Evolutionary conservation across 2,329 filamentous ascomycete species (phyloP).

Genomic region (Xenoacremonium recifei): DNA sequence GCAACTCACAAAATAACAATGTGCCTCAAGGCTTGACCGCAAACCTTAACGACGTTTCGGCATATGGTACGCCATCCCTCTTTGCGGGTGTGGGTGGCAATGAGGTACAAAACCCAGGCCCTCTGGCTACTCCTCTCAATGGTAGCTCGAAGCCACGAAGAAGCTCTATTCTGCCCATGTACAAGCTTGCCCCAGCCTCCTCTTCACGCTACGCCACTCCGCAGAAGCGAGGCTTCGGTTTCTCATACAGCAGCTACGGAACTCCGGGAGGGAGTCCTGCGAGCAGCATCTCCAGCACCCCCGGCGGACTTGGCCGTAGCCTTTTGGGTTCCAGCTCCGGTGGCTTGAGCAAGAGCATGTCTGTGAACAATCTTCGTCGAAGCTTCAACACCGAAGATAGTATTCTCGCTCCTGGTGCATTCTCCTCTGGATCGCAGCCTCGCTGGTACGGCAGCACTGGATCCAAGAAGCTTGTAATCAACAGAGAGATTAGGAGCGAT

Average conservation of each 20-base stretch:
- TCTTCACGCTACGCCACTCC: slow-evolving; percentile 79
- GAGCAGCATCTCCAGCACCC: slow-evolving; percentile 63
- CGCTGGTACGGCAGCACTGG: slow-evolving; percentile 66
- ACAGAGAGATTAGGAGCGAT: slow-evolving; percentile 77
- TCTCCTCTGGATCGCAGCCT: slow-evolving; percentile 65
- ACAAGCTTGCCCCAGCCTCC: slow-evolving; percentile 81
- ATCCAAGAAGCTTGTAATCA: slow-evolving; percentile 90
- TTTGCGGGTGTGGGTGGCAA: slow-evolving; percentile 70
- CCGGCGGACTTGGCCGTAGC: slow-evolving; percentile 65
- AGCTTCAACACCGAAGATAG: slow-evolving; percentile 82
- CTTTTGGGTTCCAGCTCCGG: slow-evolving; percentile 65
- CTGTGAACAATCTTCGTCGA: slow-evolving; percentile 79
- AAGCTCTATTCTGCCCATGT: slow-evolving; percentile 77
- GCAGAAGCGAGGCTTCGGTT: slow-evolving; percentile 84
- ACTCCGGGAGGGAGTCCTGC: slow-evolving; percentile 71
- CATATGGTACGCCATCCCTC: slow-evolving; percentile 85
- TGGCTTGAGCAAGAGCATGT: slow-evolving; percentile 82
- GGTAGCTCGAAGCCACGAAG: slow-evolving; percentile 74
- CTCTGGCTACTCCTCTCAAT: slow-evolving; percentile 85
- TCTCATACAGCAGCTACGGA: slow-evolving; percentile 89
- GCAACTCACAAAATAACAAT: slow-evolving; percentile 45
- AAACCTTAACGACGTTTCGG: slow-evolving; percentile 78
- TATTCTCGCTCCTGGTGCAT: slow-evolving; percentile 80
- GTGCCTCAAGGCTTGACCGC: slow-evolving; percentile 70
- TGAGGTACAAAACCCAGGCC: slow-evolving; percentile 73